Conservation (phyloP, 1,139 yeast species). For the Diutina sp. region DNA sequence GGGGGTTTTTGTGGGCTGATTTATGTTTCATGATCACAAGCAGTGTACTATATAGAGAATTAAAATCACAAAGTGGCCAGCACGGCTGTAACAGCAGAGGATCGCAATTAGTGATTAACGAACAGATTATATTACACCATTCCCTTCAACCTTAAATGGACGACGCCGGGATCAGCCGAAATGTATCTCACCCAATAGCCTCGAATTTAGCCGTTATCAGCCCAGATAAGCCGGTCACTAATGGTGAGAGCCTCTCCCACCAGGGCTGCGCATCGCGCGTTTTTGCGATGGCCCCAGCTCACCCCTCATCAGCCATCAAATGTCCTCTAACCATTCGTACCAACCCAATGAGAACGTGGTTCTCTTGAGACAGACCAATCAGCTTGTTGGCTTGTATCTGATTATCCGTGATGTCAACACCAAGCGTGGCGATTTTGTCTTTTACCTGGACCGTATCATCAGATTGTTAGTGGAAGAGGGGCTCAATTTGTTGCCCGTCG, state of each 20-base stretch:
- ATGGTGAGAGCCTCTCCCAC: background rate
- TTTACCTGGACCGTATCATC: constrained; percentile 89
- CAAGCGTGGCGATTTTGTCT: constrained; percentile 81
- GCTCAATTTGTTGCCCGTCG: constrained; percentile 81
- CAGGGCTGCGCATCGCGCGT: background rate
- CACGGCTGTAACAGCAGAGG: background rate
- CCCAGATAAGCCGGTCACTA: background rate
- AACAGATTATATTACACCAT: no score
- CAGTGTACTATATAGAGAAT: background rate
- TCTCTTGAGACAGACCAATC: constrained; percentile 78
- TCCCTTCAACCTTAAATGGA: no score
- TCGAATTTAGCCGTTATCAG: background rate
- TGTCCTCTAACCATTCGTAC: background rate
- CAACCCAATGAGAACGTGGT: constrained; percentile 39
- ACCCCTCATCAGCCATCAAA: background rate
- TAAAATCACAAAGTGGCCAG: background rate
- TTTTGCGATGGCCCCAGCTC: background rate
- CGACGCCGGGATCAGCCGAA: no score
- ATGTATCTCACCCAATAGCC: no score
- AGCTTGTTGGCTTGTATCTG: constrained; percentile 73
- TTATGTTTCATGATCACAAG: background rate
- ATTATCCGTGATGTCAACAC: constrained; percentile 78
- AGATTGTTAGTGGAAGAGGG: constrained; percentile 91
- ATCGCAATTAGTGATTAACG: background rate
- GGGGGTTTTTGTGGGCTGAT: background rate